phyloP scores from a whole-genome alignment of 345 rosid genomes.

The Aquilaria malaccensis region DNA sequence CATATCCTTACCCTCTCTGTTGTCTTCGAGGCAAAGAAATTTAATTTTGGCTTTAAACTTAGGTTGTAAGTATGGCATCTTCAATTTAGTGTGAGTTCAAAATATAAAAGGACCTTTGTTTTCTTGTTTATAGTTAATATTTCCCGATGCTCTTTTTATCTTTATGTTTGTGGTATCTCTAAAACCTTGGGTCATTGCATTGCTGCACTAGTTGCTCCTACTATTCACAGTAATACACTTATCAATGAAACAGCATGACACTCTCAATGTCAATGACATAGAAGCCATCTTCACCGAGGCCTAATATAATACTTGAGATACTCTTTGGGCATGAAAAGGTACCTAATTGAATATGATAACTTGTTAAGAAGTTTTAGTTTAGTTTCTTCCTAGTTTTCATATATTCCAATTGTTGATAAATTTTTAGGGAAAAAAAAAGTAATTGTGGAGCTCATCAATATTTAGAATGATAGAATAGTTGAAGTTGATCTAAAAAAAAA shows the following conservation, averaged over 20 bases:
- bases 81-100: too few species aligned
- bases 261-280: constrained; percentile 68
- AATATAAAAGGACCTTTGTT: neutral
- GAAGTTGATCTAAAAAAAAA: constrained; percentile 66
- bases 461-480: constrained; percentile 92
- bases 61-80: too few species aligned
- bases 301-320: constrained; percentile 58
- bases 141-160: constrained; percentile 15
- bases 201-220: constrained; percentile 39
- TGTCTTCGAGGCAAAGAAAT: too few species aligned
- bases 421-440: constrained; percentile 48
- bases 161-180: too few species aligned
- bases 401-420: constrained; percentile 7
- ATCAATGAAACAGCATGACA: constrained; percentile 34
- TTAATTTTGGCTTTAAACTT: too few species aligned
- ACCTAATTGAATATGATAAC: constrained; percentile 11
- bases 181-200: constrained; percentile 56
- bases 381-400: constrained; percentile 6
- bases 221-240: constrained; percentile 19
- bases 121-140: constrained; percentile 22
- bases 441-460: constrained; percentile 73
- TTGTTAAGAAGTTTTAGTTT: constrained; percentile 10
- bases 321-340: constrained; percentile 86
- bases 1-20: too few species aligned
- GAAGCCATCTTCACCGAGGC: constrained; percentile 36